Conservation (phyloP, 352 stramenopile species). For the Pythium periplocum region DNA sequence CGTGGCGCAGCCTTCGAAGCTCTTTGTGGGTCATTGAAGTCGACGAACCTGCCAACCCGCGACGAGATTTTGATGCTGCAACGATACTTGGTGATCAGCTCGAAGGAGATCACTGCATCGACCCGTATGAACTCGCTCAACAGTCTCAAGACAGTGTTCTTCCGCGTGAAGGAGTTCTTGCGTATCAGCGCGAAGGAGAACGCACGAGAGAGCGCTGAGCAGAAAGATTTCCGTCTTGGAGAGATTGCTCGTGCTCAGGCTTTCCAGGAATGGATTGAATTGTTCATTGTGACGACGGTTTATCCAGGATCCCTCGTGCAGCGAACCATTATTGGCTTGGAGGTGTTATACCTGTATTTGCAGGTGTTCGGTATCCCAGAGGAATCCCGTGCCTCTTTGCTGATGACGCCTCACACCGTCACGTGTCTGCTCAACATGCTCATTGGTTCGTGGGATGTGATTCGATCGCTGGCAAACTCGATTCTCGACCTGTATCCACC, state of each 20-base stretch:
- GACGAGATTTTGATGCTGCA: constrained; percentile 60
- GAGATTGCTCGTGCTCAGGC: constrained; percentile 30
- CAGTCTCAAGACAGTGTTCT: constrained; percentile 67
- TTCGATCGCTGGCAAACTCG: constrained; percentile 59
- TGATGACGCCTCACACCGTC: constrained; percentile 59
- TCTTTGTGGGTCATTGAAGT: constrained; percentile 74
- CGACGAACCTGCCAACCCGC: constrained; percentile 55
- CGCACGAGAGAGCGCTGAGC: constrained; percentile 1
- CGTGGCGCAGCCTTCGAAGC: constrained; percentile 73
- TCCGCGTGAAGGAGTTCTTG: constrained; percentile 66
- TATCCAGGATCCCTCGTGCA: constrained; percentile 63
- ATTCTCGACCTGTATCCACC: constrained; percentile 68
- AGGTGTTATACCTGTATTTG: constrained; percentile 63
- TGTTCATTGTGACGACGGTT: constrained; percentile 58
- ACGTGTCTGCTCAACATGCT: constrained; percentile 73
- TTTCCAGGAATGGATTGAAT: constrained; percentile 66
- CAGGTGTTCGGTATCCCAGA: constrained; percentile 60
- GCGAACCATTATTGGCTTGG: constrained; percentile 63
- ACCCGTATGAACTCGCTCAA: constrained; percentile 70
- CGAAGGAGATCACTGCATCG: constrained; percentile 65
- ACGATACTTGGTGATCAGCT: constrained; percentile 58
- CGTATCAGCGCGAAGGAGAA: constrained; percentile 44
- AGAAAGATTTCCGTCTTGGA: constrained; percentile 15
- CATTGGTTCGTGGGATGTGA: constrained; percentile 73
- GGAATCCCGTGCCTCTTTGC: constrained; percentile 14